These are phyloP conservation scores for Capronia americana DNA, from an alignment of 2,329 filamentous ascomycete species.

Conservation along the genomic window DNA sequence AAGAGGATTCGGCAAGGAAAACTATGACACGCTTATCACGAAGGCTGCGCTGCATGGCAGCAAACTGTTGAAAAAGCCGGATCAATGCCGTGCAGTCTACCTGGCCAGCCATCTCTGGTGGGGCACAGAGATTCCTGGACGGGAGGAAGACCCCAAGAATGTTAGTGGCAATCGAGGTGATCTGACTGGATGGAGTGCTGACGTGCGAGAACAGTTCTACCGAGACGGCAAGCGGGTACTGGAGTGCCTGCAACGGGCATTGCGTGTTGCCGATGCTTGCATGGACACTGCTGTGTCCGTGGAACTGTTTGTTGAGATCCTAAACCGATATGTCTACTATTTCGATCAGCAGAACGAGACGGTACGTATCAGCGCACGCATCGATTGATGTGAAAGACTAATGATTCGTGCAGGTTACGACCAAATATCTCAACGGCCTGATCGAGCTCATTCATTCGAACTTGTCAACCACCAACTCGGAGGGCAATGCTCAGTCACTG, in stretches of 20 bases:
- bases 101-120: constrained; percentile 97
- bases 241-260: constrained; percentile 91
- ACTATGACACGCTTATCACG: constrained; percentile 97
- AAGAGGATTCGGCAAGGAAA: constrained; percentile 90
- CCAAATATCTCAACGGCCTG: constrained; percentile 95
- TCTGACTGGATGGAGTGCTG: constrained; percentile 29
- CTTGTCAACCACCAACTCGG: constrained; percentile 65
- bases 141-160: constrained; percentile 80
- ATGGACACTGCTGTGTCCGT: constrained; percentile 98
- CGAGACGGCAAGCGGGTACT: constrained; percentile 96
- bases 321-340: constrained; percentile 98
- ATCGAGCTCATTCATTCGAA: constrained; percentile 99
- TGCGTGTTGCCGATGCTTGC: constrained; percentile 95
- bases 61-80: constrained; percentile 95
- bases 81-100: constrained; percentile 96
- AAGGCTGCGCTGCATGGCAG: constrained; percentile 97
- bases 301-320: constrained; percentile 96
- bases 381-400: constrained; percentile 4
- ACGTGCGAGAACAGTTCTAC: constrained; percentile 70
- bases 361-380: constrained; percentile 54
- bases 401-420: constrained; percentile 69
- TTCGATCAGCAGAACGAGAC: constrained; percentile 99
- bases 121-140: constrained; percentile 81
- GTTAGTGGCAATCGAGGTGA: constrained; percentile 58
- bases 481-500: constrained; percentile 61